Evolutionary conservation across 2,329 filamentous ascomycete genomes (phyloP), one percentile per base, ranked within the genome.

Genomic region (Pestalotiopsis sp.): DNA sequence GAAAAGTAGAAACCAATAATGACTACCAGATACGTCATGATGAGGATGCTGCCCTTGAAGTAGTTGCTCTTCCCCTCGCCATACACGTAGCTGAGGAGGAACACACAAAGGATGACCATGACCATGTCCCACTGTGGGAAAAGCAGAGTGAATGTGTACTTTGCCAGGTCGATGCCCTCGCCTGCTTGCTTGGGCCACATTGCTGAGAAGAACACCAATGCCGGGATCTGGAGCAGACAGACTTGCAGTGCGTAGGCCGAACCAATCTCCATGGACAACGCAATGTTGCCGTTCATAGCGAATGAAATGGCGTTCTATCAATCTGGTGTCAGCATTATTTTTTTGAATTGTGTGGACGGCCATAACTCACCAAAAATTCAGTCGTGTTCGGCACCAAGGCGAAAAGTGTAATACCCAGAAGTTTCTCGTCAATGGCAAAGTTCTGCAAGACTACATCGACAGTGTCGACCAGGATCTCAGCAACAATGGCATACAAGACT

Each of bases 91-190:
- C 94, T 97, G 73, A 99, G 89, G 68, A 99, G 84, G 83, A 99
- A 97, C 20, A 99, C 94, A 76, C 95, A 98, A 17, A 99, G 83
- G 69, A 98, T 97, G 17, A 98, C 94, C 0, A 93, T 97, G 13
- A 98, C 91, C 93, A 99, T 97, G 79, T 99, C 96, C 95, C 95
- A 99, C 80, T 99, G 96, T 1, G 96, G 96, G 83, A 99, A 98
- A 59, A 98, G 93, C 41, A 99, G 88, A 45, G 90, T 93, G 79
- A 96, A 96, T 0, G 90, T 93, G 78, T 92, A 91, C 69, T 86
- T 78, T 12, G 81, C 80, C 3, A 84, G 76, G 57, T 85, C 81
- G 57, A 83, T 80, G 31, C 79, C 79, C 13, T 78, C 76, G 4
- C 77, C 71, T 36, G 80, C 78, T 3, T 81, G 77, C n/a, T 77